Percentiles rank a stretch among this genome's conserved stretches.
These are phyloP conservation scores for Naumovozyma dairenensis DNA, from an alignment of 805 yeast species.

Conservation along the genomic window DNA sequence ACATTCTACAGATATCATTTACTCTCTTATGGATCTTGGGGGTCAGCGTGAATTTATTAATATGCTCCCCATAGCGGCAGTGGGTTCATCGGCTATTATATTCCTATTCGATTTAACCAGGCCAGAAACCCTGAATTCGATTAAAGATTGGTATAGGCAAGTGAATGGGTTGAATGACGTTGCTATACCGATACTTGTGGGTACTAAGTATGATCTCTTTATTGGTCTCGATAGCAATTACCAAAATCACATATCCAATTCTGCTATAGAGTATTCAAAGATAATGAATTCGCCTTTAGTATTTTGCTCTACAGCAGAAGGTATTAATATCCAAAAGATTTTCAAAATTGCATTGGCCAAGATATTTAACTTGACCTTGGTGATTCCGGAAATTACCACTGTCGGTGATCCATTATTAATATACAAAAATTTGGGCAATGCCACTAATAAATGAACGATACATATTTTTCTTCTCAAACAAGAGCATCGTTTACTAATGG, in stretches of 20 bases:
- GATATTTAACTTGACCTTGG: slow-evolving; percentile 75
- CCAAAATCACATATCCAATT: slow-evolving; percentile 71
- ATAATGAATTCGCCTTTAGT: slow-evolving; percentile 80
- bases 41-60: slow-evolving; percentile 90
- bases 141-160: slow-evolving; percentile 89
- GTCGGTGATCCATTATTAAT: slow-evolving; percentile 86
- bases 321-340: slow-evolving; percentile 86
- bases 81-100: slow-evolving; percentile 82
- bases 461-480: too few relatives aligned
- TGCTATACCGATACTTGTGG: slow-evolving; percentile 84
- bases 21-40: slow-evolving; percentile 90
- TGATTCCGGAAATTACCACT: slow-evolving; percentile 69
- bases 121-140: slow-evolving; percentile 67
- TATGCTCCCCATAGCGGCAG: slow-evolving; percentile 86
- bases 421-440: slow-evolving; percentile 33
- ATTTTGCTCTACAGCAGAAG: slow-evolving; percentile 83
- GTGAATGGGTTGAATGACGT: slow-evolving; percentile 80
- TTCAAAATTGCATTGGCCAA: slow-evolving; percentile 84
- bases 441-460: not conserved
- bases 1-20: slow-evolving; percentile 76
- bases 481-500: too few relatives aligned
- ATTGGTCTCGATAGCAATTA: slow-evolving; percentile 65
- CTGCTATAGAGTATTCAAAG: slow-evolving; percentile 70
- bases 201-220: slow-evolving; percentile 85
- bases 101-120: slow-evolving; percentile 85